Evolutionary conservation across 2,329 filamentous ascomycete species (phyloP).

Genomic region (Coleophoma crateriformis): DNA sequence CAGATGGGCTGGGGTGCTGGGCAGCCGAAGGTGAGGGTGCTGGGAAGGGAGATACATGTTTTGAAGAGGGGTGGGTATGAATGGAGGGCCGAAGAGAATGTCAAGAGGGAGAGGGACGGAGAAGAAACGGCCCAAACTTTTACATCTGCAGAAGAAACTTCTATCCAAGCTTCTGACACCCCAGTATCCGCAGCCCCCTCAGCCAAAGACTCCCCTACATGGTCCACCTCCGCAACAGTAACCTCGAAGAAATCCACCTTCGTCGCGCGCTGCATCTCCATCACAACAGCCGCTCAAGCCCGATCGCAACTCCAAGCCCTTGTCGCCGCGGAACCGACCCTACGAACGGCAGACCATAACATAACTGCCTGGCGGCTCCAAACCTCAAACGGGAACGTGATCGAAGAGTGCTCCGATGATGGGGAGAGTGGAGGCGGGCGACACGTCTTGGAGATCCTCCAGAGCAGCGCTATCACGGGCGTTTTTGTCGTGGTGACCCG

Average conservation of each 20-base stretch:
- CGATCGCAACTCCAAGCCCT: constrained; percentile 39
- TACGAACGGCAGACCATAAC: constrained; percentile 53
- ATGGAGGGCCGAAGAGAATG: constrained; percentile 29
- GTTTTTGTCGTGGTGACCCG: constrained; percentile 53
- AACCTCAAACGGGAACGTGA: constrained; percentile 10
- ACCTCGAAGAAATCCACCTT: constrained; percentile 51
- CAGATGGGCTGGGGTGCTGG: constrained; percentile 66
- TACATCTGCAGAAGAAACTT: constrained; percentile 1
- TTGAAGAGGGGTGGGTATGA: constrained; percentile 74
- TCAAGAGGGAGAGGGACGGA: constrained; percentile 3
- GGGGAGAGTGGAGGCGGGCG: constrained; percentile 54
- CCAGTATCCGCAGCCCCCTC: background rate
- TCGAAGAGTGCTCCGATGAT: constrained; percentile 39
- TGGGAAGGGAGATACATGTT: constrained; percentile 70
- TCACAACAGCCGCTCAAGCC: constrained; percentile 35
- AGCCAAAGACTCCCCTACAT: constrained; percentile 19
- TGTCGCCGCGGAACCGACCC: constrained; percentile 39
- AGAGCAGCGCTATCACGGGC: constrained; percentile 43
- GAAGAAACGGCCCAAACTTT: constrained; percentile 5
- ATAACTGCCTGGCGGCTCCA: constrained; percentile 26
- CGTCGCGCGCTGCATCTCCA: constrained; percentile 43
- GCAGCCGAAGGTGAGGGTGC: constrained; percentile 65
- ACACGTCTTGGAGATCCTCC: constrained; percentile 48
- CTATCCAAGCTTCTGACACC: too few relatives aligned
- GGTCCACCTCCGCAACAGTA: constrained; percentile 46